A percentile compares a stretch with the other conserved stretches of the same genome.
phyloP scores from a whole-genome alignment of 139 green algal genomes.

The Astrephomene gubernaculifera region DNA sequence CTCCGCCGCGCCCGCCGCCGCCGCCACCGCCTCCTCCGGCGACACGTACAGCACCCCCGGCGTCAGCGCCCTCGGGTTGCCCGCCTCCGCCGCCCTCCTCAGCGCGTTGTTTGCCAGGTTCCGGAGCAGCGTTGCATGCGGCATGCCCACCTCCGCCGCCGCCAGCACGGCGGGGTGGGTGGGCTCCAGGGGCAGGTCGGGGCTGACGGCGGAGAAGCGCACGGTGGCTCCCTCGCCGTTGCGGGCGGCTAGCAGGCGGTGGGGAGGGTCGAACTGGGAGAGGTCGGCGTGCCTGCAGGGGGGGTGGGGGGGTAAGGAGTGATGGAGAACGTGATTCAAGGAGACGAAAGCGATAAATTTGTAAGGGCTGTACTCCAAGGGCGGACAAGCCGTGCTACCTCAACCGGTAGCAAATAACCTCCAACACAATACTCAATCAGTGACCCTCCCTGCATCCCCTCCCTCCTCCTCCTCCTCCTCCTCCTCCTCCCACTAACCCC shows the following conservation, averaged over 20 bases:
- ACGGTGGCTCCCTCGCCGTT: slow-evolving; percentile 59
- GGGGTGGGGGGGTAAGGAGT: neutral
- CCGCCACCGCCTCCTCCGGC: neutral
- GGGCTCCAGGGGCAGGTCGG: slow-evolving; percentile 19
- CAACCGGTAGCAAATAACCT: too few species aligned
- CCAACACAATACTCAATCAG: too few species aligned
- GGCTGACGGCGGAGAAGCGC: slow-evolving; percentile 62
- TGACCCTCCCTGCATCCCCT: too few species aligned
- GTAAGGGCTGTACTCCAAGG: too few species aligned
- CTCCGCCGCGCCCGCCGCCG: neutral
- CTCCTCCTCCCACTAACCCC: neutral
- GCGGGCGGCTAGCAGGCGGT: slow-evolving; percentile 11
- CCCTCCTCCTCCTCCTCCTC: neutral
- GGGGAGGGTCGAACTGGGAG: slow-evolving; percentile 44
- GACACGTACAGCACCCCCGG: neutral
- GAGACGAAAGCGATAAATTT: too few species aligned
- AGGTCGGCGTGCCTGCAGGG: slow-evolving; percentile 50
- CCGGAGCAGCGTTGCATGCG: slow-evolving; percentile 69
- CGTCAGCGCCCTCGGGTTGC: slow-evolving; percentile 7
- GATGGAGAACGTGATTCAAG: too few species aligned
- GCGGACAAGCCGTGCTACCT: too few species aligned
- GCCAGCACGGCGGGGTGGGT: slow-evolving; percentile 58
- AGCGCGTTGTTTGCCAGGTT: slow-evolving; percentile 67
- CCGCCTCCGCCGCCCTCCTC: slow-evolving; percentile 7
- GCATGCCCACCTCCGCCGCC: slow-evolving; percentile 75